phyloP scores from a whole-genome alignment of 1,284 basidiomycete genomes.

The Exsudoporus floridanus region DNA sequence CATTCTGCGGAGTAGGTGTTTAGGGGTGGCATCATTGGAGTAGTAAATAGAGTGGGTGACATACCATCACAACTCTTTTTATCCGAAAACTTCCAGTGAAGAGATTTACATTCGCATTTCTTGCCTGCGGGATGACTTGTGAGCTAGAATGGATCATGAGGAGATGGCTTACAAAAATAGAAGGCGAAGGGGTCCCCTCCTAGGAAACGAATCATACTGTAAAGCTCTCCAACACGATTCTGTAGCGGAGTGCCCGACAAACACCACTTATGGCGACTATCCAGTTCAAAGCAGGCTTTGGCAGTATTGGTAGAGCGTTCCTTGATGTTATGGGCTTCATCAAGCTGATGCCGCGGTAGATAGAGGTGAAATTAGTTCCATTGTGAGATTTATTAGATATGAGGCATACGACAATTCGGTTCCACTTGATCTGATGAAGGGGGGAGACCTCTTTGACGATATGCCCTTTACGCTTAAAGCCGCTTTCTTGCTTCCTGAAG shows the following conservation, averaged over 20 bases:
- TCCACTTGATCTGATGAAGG: constrained; percentile 87
- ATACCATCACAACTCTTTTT: constrained; percentile 81
- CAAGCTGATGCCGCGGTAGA: constrained; percentile 55
- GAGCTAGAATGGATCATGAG: constrained; percentile 1
- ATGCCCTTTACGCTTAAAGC: constrained; percentile 84
- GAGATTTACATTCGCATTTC: constrained; percentile 80
- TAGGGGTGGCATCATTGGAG: not conserved
- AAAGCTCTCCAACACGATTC: constrained; percentile 96
- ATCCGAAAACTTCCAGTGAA: constrained; percentile 89
- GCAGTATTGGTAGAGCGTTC: constrained; percentile 95
- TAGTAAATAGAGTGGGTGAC: constrained; percentile 13
- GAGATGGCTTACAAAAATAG: constrained; percentile 78
- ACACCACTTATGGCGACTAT: constrained; percentile 89
- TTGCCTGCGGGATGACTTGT: constrained; percentile 53
- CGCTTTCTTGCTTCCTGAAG: constrained; percentile 90
- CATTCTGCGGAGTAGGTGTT: constrained; percentile 54
- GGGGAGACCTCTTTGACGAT: constrained; percentile 89
- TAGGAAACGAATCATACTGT: constrained; percentile 91
- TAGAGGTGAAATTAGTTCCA: not conserved
- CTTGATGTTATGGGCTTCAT: constrained; percentile 99
- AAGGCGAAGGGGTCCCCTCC: constrained; percentile 90
- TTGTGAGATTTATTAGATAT: not conserved
- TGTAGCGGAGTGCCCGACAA: constrained; percentile 97
- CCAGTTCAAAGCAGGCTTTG: constrained; percentile 90
- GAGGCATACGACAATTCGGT: constrained; percentile 62